These are phyloP conservation scores for Agaricales sp. DNA, from an alignment of 1,284 basidiomycete species.

Conservation along the genomic window DNA sequence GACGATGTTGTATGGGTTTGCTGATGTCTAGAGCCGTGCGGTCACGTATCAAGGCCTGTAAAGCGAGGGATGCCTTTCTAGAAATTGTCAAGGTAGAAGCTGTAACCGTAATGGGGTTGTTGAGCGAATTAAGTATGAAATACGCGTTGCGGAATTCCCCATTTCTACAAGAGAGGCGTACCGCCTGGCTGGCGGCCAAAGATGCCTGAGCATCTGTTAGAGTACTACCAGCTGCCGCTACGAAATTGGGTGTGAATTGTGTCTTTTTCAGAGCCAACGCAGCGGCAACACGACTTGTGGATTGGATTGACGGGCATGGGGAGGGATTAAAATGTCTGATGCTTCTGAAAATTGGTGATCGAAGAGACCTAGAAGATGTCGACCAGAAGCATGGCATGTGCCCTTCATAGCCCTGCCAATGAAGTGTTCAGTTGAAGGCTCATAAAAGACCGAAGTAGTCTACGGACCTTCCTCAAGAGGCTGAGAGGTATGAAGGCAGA, in stretches of 20 bases:
- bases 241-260: background rate
- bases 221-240: background rate
- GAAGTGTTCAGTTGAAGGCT: too few relatives aligned
- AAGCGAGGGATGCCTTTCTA: conserved; percentile 12
- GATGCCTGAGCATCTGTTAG: conserved; percentile 34
- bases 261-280: background rate
- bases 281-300: background rate
- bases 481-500: too few relatives aligned
- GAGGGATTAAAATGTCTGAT: background rate
- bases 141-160: conserved; percentile 40
- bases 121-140: conserved; percentile 47
- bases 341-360: background rate
- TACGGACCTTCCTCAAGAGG: background rate
- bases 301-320: background rate
- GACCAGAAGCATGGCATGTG: conserved; percentile 1
- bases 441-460: too few relatives aligned
- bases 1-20: conserved; percentile 38
- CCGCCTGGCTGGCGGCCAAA: conserved; percentile 40
- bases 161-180: conserved; percentile 33
- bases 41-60: conserved; percentile 15
- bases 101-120: conserved; percentile 24
- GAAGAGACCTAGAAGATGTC: background rate
- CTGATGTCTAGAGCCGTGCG: conserved; percentile 36
- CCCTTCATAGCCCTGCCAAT: background rate
- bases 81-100: conserved; percentile 12